Base-by-base conservation (phyloP, 2,329 filamentous ascomycete species). In the Neopestalotiopsis rosae region DNA sequence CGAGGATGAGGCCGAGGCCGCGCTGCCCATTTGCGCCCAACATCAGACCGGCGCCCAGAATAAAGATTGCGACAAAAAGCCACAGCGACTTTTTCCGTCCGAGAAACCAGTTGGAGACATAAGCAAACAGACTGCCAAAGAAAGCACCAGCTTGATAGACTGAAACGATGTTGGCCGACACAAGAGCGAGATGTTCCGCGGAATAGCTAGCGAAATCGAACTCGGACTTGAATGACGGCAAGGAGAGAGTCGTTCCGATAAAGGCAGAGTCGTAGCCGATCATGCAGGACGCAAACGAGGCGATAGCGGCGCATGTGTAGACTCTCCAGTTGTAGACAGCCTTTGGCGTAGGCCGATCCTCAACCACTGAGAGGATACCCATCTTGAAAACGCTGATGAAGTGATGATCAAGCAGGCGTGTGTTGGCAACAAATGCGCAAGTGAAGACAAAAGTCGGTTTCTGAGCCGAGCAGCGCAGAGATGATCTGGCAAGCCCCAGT, bases 71-170 rank as follows among this genome's bases (percentile, higher is more conserved):
- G 2, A 85, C 81, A 76, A 90, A 92, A 61, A 89, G 71, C 71
- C 90, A 81, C 2, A 95, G 83, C 28, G 89, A 91, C 76, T 85
- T 87, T 74, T 88, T 88, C 28, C 92, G 87, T 34, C 92, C 92
- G 71, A 91, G 82, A 77, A 87, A 92, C 82, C 91, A 90, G 38
- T 87, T 89, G 42, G 88, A 86, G 9, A 83, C 85, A 73, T 92
- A 94, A 68, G 90, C 91, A 69, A 88, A 86, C 56, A 94, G 81
- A n/a, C 90, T 89, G 65, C 93, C 93, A 74, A 95, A 95, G 82
- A 96, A 95, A 69, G 92, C 92, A 69, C 93, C 93, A 10, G 93
- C 93, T 80, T 95, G 93, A 81, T 94, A 95, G 67, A 92, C 88
- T 32, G 91, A 94, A 65, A 94, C 92, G 70, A 95, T 94, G 78